Evolutionary conservation across 208 protist species (phyloP).

Genomic region (Leishmania mexicana): DNA sequence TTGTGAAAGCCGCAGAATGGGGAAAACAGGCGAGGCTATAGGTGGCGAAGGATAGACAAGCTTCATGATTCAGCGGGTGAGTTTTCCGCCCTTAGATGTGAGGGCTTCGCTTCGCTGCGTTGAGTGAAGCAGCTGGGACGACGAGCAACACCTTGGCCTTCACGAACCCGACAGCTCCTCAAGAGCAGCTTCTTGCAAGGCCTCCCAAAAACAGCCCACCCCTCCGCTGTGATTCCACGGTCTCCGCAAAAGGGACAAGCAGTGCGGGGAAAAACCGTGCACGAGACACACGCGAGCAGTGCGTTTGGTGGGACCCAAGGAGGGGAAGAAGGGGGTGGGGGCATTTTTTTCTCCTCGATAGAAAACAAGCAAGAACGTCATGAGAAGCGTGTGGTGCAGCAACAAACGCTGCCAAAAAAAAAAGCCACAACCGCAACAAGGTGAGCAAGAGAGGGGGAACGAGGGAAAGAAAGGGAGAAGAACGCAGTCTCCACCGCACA

Average conservation of each 20-base stretch:
- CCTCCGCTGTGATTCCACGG: neutral
- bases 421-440: slow-evolving; percentile 1
- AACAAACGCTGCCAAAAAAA: slow-evolving; percentile 3
- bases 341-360: neutral
- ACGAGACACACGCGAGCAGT: neutral
- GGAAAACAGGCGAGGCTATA: neutral
- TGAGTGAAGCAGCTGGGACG: neutral
- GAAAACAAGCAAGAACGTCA: slow-evolving; percentile 12
- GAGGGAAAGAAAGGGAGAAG: slow-evolving; percentile 2
- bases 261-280: neutral
- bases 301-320: neutral
- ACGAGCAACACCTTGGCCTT: neutral
- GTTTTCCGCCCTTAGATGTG: neutral
- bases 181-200: slow-evolving; percentile 1
- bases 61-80: neutral
- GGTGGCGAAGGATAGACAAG: neutral
- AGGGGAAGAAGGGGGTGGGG: neutral
- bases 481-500: neutral
- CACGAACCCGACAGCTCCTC: neutral
- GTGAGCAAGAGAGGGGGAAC: neutral
- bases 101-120: neutral
- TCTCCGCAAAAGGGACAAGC: neutral
- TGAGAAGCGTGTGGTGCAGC: slow-evolving; percentile 7
- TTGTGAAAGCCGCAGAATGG: neutral
- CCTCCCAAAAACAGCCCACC: neutral